Conservation (phyloP, 768 basidiomycete genomes). For the Agaricus sinodeliciosus region DNA sequence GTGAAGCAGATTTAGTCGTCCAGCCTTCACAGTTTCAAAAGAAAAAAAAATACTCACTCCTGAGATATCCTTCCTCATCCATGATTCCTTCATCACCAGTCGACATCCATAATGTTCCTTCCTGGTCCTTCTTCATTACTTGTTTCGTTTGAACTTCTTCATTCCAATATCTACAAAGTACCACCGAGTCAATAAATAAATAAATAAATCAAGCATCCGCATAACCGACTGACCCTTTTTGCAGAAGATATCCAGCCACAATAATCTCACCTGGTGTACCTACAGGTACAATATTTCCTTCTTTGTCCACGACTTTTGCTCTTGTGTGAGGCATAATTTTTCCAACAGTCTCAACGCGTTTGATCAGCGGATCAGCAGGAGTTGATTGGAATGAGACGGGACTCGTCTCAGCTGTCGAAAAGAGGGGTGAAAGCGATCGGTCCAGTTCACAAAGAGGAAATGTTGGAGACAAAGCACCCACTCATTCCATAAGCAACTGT, state of each 20-base stretch:
- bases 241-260: constrained; percentile 69
- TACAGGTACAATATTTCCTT: constrained; percentile 61
- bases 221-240: constrained; percentile 55
- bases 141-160: constrained; percentile 59
- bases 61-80: constrained; percentile 75
- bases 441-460: too few relatives aligned
- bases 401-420: constrained; percentile 61
- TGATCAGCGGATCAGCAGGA: constrained; percentile 57
- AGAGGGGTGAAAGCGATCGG: too few relatives aligned
- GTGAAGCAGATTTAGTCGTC: not conserved
- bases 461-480: constrained; percentile 28
- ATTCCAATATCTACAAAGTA: constrained; percentile 58
- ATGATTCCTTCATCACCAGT: constrained; percentile 79
- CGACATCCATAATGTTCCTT: constrained; percentile 70
- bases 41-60: constrained; percentile 36
- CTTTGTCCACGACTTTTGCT: constrained; percentile 59
- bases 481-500: constrained; percentile 88
- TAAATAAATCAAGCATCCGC: not conserved
- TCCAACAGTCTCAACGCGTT: constrained; percentile 81
- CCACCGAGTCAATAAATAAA: not conserved
- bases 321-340: constrained; percentile 69
- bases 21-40: not conserved
- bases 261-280: constrained; percentile 71
- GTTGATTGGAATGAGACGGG: constrained; percentile 83
- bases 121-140: constrained; percentile 49